Evolutionary conservation across 306 rosid species (phyloP).

Genomic region (Cucurbita argyrosperma): DNA sequence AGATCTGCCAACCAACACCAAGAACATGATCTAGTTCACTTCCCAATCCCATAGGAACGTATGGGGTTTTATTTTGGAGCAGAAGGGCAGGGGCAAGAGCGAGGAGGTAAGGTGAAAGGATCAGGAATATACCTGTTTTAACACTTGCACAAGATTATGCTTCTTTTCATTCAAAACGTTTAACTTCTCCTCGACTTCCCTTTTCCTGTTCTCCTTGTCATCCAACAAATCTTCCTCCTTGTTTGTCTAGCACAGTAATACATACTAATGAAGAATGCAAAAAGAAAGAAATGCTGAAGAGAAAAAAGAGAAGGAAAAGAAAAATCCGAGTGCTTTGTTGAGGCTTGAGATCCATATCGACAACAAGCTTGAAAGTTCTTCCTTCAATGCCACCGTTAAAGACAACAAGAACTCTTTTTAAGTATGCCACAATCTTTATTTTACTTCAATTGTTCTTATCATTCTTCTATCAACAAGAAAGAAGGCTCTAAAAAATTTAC

Average conservation of each 20-base stretch:
- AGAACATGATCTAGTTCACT: background rate
- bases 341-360: background rate
- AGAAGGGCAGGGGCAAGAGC: background rate
- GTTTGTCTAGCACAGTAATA: slow-evolving; percentile 17
- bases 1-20: slow-evolving; percentile 41
- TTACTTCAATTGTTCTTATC: background rate
- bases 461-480: background rate
- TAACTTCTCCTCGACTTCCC: slow-evolving; percentile 64
- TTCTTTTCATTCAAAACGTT: slow-evolving; percentile 61
- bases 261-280: background rate
- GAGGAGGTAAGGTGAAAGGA: background rate
- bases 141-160: slow-evolving; percentile 63
- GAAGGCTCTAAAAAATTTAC: background rate
- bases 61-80: background rate
- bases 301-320: background rate
- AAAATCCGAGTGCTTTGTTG: background rate
- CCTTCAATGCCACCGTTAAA: background rate
- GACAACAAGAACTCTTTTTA: background rate
- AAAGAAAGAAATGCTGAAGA: background rate
- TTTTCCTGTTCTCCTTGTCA: slow-evolving; percentile 50
- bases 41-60: background rate
- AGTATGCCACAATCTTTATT: background rate
- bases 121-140: slow-evolving; percentile 62
- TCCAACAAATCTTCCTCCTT: slow-evolving; percentile 22
- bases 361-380: background rate